Base-by-base conservation (phyloP, 495 filamentous ascomycete species). In the Penicillium herquei region DNA sequence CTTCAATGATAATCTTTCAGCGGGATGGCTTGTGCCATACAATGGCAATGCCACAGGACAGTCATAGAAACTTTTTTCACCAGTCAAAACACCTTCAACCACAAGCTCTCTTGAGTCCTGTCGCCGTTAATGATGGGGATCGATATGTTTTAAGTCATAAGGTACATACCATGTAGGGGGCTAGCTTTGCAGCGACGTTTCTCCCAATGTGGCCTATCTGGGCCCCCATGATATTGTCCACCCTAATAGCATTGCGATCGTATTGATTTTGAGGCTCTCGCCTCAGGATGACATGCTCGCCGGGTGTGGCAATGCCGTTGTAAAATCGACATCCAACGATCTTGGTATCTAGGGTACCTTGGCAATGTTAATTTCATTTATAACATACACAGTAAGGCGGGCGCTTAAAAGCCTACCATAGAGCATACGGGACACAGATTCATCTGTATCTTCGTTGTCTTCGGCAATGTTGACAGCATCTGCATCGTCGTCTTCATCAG, bases 261-360 rank as follows among this genome's bases (percentile, higher is more conserved):
- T 89, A 92, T 51, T 73, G 59, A 57, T 97, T 97, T 11, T 62
- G 52, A 3, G 89, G 87, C 53, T 96, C 88, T 57, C 92, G 75
- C 32, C 68, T 72, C 49, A 88, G 64, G 30, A 90, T 57, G 1
- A 94, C 87, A 54, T 83, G 78, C 65, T 97, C 92, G 12, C 88
- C 88, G 5, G 77, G 48, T 4, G 81, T 89, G 3, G 88, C 89
- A 53, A 82, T 64, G 6, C 90, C 91, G 26, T 65, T 73, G 69
- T 97, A 97, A 67, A 85, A 96, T 48, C 86, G 80, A 11, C 91
- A 78, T 6, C 92, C 92, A 0, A 96, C 92, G 44, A 94, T 87
- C 56, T 92, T 92, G 11, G 76, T 79, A 7, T 81, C 70, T 65
- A 67, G 10, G 45, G 65, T 43, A 50, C 71, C 66, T n/a, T 84